Evolutionary conservation across 495 filamentous ascomycete species (phyloP).

Genomic region (Penicillium diatomitis): DNA sequence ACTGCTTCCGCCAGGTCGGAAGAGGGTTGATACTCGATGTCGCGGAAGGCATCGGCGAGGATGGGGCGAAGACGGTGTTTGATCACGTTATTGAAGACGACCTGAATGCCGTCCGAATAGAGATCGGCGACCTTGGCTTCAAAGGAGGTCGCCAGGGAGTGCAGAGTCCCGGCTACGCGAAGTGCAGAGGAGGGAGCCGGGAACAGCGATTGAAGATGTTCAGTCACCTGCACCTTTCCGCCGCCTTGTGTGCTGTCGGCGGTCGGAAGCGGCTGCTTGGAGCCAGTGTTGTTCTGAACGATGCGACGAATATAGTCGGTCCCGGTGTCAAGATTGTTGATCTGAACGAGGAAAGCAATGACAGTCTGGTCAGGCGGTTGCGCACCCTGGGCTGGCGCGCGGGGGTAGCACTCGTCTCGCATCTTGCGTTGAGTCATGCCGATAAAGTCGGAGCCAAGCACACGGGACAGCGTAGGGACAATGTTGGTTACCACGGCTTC

Average conservation of each 20-base stretch:
- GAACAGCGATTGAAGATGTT: slow-evolving; percentile 55
- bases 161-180: slow-evolving; percentile 57
- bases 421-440: slow-evolving; percentile 97
- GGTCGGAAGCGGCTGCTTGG: slow-evolving; percentile 19
- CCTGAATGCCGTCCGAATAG: slow-evolving; percentile 68
- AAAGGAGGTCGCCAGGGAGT: slow-evolving; percentile 61
- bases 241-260: slow-evolving; percentile 7
- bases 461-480: slow-evolving; percentile 67
- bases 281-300: slow-evolving; percentile 53
- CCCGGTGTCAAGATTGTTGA: slow-evolving; percentile 89
- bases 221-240: slow-evolving; percentile 7
- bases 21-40: slow-evolving; percentile 65
- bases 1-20: slow-evolving; percentile 26
- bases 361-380: slow-evolving; percentile 77
- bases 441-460: slow-evolving; percentile 89
- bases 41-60: slow-evolving; percentile 79
- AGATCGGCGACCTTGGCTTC: slow-evolving; percentile 69
- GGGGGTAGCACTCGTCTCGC: slow-evolving; percentile 89
- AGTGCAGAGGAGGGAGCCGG: slow-evolving; percentile 65
- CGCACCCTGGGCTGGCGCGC: slow-evolving; percentile 60
- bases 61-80: slow-evolving; percentile 80
- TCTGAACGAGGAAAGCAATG: slow-evolving; percentile 78
- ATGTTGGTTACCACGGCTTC: slow-evolving; percentile 63
- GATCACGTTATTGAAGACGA: slow-evolving; percentile 79
- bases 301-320: slow-evolving; percentile 86